These are phyloP conservation scores for Cydonia oblonga DNA, from an alignment of 331 rosid genomes.

Conservation along the genomic window DNA sequence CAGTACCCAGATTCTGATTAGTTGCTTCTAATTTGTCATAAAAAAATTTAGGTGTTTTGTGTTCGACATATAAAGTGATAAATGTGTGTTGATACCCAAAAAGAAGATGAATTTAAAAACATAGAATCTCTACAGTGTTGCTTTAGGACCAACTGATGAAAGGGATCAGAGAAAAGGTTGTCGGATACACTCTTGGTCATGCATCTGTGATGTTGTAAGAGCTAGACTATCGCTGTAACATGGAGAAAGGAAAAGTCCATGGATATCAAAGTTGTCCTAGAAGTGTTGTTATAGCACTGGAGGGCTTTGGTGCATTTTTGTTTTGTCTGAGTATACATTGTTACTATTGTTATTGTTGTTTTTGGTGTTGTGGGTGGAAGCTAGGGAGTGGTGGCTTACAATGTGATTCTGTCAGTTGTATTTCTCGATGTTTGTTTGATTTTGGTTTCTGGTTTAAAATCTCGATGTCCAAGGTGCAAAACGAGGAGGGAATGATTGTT, in stretches of 20 bases:
- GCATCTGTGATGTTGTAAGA: not conserved
- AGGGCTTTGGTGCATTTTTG: no score
- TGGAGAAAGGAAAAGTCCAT: not conserved
- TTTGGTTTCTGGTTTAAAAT: no score
- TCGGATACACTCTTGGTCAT: not conserved
- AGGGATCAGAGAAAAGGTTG: not conserved
- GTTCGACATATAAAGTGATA: not conserved
- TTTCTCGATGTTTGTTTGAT: no score
- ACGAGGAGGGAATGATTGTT: no score
- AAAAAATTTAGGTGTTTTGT: not conserved
- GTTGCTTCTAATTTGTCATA: not conserved
- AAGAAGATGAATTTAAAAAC: not conserved
- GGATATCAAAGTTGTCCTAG: not conserved
- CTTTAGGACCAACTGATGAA: not conserved
- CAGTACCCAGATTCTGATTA: not conserved
- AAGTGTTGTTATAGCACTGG: no score
- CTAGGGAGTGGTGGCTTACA: no score
- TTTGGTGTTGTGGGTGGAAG: no score
- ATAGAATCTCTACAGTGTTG: no score
- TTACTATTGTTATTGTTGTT: no score
- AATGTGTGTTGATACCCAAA: not conserved
- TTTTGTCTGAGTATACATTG: no score
- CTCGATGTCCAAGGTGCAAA: no score
- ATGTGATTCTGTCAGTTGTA: no score
- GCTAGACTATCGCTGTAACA: not conserved